Conservation (phyloP, 495 filamentous ascomycete genomes). For the Hypoxylon intermedium region DNA sequence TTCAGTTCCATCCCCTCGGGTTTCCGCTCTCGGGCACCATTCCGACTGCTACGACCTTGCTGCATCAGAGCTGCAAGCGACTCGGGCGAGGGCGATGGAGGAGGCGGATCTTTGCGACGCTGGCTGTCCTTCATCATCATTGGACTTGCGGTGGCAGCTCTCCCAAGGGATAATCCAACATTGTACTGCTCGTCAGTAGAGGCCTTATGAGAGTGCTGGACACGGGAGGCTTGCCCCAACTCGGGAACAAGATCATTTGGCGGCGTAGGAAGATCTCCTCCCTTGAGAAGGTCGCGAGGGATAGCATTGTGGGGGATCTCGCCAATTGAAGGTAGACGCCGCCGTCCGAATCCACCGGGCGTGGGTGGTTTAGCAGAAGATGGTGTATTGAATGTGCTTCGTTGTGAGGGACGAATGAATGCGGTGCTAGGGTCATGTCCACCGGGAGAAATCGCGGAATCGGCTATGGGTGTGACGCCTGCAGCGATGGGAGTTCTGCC, state of each 20-base stretch:
- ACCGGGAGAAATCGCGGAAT: constrained; percentile 83
- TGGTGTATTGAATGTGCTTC: constrained; percentile 66
- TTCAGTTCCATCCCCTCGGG: constrained; percentile 82
- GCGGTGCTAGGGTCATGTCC: constrained; percentile 69
- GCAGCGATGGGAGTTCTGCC: constrained; percentile 79
- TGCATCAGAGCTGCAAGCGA: constrained; percentile 61
- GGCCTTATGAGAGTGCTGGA: constrained; percentile 21
- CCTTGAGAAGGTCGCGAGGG: constrained; percentile 45
- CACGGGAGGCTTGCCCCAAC: constrained; percentile 15
- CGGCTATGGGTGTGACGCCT: constrained; percentile 87
- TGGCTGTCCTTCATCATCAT: constrained; percentile 52
- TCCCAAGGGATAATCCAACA: constrained; percentile 38
- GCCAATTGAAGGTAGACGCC: constrained; percentile 82
- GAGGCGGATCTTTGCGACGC: constrained; percentile 47
- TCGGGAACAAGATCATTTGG: constrained; percentile 36
- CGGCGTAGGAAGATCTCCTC: constrained; percentile 40
- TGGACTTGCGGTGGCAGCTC: constrained; percentile 59
- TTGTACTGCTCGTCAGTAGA: constrained; percentile 31
- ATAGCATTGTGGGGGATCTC: constrained; percentile 64
- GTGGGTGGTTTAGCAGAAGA: constrained; percentile 76
- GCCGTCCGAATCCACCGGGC: constrained; percentile 70
- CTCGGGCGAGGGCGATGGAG: constrained; percentile 59
- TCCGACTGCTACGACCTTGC: constrained; percentile 61
- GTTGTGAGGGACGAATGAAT: constrained; percentile 66
- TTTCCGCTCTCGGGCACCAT: constrained; percentile 80